Percentiles rank a stretch among this genome's conserved stretches.
Conservation (phyloP, 2,329 filamentous ascomycete species). For the Cladosporium sp. region DNA sequence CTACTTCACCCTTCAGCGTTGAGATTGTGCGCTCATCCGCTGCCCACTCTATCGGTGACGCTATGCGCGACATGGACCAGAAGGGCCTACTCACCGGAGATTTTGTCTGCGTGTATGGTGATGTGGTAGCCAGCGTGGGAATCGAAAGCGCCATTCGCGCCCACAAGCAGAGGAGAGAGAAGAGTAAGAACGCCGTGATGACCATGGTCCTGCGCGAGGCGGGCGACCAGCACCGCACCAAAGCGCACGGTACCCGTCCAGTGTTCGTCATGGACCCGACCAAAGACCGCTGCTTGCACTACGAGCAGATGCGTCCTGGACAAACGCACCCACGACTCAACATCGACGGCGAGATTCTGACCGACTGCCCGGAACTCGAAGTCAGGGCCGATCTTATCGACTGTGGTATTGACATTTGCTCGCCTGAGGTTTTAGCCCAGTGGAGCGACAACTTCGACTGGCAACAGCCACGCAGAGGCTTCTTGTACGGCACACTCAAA, state of each 20-base stretch:
- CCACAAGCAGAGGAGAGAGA: slow-evolving; percentile 77
- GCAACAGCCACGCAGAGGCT: slow-evolving; percentile 83
- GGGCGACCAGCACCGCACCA: slow-evolving; percentile 73
- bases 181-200: slow-evolving; percentile 96
- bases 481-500: slow-evolving; percentile 88
- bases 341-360: slow-evolving; percentile 78
- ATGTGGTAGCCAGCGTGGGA: slow-evolving; percentile 85
- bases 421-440: slow-evolving; percentile 87
- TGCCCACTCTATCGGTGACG: slow-evolving; percentile 86
- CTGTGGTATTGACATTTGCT: slow-evolving; percentile 95
- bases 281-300: slow-evolving; percentile 83
- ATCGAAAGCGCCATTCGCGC: slow-evolving; percentile 77
- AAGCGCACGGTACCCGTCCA: slow-evolving; percentile 72
- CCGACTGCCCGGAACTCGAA: slow-evolving; percentile 73
- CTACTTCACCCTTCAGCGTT: slow-evolving; percentile 79
- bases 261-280: slow-evolving; percentile 84
- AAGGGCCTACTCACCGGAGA: slow-evolving; percentile 83
- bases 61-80: slow-evolving; percentile 89
- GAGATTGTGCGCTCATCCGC: slow-evolving; percentile 80
- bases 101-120: slow-evolving; percentile 89
- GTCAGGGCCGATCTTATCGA: slow-evolving; percentile 87
- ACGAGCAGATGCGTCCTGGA: slow-evolving; percentile 81
- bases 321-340: slow-evolving; percentile 63
- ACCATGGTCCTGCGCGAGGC: slow-evolving; percentile 86
- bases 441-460: slow-evolving; percentile 99